Evolutionary conservation across 306 rosid species (phyloP).

Genomic region (Psophocarpus tetragonolobus): DNA sequence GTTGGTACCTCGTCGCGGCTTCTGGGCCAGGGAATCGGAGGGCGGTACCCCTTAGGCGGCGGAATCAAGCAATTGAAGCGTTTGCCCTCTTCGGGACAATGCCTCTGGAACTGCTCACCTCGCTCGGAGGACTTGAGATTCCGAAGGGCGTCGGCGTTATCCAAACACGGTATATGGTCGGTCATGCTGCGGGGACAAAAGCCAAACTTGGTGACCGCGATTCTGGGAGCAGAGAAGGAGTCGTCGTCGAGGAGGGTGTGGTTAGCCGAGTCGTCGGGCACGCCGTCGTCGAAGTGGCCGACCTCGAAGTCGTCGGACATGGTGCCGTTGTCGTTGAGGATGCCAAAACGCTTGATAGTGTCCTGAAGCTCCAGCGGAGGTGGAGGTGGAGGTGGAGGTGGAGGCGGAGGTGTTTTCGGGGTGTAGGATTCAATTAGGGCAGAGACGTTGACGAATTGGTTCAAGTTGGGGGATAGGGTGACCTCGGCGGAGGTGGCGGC

Average conservation of each 20-base stretch:
- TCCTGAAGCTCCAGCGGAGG: constrained; percentile 27
- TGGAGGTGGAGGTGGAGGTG: neutral
- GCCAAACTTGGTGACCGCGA: constrained; percentile 45
- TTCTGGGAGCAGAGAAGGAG: neutral
- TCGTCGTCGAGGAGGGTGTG: constrained; percentile 35
- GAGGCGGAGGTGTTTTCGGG: constrained; percentile 11
- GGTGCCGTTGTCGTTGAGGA: constrained; percentile 75
- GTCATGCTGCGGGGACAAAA: constrained; percentile 56
- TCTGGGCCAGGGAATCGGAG: constrained; percentile 85
- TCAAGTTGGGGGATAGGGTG: constrained; percentile 61
- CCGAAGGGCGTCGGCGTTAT: constrained; percentile 63
- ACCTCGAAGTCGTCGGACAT: constrained; percentile 89
- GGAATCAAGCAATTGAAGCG: constrained; percentile 82
- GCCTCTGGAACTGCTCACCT: constrained; percentile 84
- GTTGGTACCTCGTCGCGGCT: constrained; percentile 87
- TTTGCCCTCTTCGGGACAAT: constrained; percentile 60
- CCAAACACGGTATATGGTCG: constrained; percentile 90
- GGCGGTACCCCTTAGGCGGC: constrained; percentile 66
- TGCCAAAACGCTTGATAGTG: constrained; percentile 58
- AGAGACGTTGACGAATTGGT: constrained; percentile 48
- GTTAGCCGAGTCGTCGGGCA: constrained; percentile 55
- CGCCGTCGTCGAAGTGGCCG: constrained; percentile 63
- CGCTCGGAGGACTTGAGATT: constrained; percentile 56
- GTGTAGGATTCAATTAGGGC: constrained; percentile 39
- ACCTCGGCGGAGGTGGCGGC: constrained; percentile 30